Evolutionary conservation across 2,329 filamentous ascomycete genomes (phyloP).

Genomic region (Ilyonectria sp.): DNA sequence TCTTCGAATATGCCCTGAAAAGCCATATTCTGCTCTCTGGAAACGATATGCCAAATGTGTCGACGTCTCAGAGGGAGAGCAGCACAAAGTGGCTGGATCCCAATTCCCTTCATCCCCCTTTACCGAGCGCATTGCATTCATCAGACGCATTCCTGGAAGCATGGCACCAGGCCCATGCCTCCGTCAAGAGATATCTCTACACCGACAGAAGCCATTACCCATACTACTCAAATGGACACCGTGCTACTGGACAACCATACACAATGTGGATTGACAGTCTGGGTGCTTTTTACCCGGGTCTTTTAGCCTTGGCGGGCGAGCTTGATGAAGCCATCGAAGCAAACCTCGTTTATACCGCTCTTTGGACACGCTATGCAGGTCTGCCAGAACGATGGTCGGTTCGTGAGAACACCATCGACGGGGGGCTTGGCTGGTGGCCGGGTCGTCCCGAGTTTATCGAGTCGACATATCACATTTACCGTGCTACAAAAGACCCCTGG

Average conservation of each 20-base stretch:
- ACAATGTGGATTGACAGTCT: slow-evolving; percentile 97
- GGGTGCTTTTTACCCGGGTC: slow-evolving; percentile 93
- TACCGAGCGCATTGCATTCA: slow-evolving; percentile 77
- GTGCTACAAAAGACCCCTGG: slow-evolving; percentile 94
- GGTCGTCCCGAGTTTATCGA: slow-evolving; percentile 97
- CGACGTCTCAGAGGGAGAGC: slow-evolving; percentile 58
- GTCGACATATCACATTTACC: slow-evolving; percentile 96
- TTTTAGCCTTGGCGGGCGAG: slow-evolving; percentile 88
- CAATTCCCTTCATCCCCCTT: slow-evolving; percentile 72
- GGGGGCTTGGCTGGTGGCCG: slow-evolving; percentile 93
- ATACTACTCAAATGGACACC: slow-evolving; percentile 92
- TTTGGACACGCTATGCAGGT: slow-evolving; percentile 96
- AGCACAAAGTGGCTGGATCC: slow-evolving; percentile 71
- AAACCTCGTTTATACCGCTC: slow-evolving; percentile 89
- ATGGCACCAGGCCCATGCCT: slow-evolving; percentile 88
- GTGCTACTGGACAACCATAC: slow-evolving; percentile 88
- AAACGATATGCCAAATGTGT: slow-evolving; percentile 69
- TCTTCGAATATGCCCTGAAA: slow-evolving; percentile 98
- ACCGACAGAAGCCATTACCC: slow-evolving; percentile 83
- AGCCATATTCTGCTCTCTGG: slow-evolving; percentile 92
- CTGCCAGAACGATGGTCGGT: slow-evolving; percentile 96
- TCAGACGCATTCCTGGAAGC: slow-evolving; percentile 84
- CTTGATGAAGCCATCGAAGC: slow-evolving; percentile 92
- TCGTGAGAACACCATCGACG: slow-evolving; percentile 85
- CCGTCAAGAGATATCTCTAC: slow-evolving; percentile 93